A percentile compares a stretch with the other conserved stretches of the same genome.
These are phyloP conservation scores for Suhomyces xylopsoci DNA, from an alignment of 805 yeast species.

Conservation along the genomic window DNA sequence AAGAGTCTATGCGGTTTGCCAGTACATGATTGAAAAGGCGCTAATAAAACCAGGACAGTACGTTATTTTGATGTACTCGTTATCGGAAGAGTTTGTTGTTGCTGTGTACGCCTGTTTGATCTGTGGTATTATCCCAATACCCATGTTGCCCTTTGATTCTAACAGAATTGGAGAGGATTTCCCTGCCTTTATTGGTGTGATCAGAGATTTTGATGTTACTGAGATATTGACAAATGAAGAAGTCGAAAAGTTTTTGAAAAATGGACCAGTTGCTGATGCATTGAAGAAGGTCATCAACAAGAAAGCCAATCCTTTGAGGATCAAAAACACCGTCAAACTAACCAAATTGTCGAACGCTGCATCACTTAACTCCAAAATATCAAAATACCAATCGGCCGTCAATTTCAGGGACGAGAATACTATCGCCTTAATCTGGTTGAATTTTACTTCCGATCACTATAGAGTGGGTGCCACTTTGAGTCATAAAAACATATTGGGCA, in stretches of 20 bases:
- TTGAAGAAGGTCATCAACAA: slow-evolving; percentile 47
- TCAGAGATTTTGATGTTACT: slow-evolving; percentile 67
- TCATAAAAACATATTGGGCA: slow-evolving; percentile 64
- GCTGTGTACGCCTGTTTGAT: slow-evolving; percentile 84
- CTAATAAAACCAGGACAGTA: slow-evolving; percentile 63
- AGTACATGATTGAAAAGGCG: slow-evolving; percentile 65
- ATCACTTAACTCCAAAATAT: slow-evolving; percentile 41
- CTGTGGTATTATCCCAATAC: slow-evolving; percentile 76
- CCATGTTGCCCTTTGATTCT: slow-evolving; percentile 68
- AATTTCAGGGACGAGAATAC: slow-evolving; percentile 40
- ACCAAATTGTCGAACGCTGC: slow-evolving; percentile 39
- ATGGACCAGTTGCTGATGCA: slow-evolving; percentile 59
- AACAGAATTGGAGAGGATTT: slow-evolving; percentile 70
- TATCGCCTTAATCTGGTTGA: slow-evolving; percentile 61
- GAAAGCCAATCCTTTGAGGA: slow-evolving; percentile 43
- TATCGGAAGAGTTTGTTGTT: slow-evolving; percentile 81
- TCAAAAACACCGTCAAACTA: slow-evolving; percentile 66
- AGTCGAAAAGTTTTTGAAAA: slow-evolving; percentile 64
- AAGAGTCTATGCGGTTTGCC: slow-evolving; percentile 70
- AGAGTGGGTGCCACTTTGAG: slow-evolving; percentile 56
- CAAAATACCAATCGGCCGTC: slow-evolving; percentile 39
- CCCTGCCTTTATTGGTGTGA: slow-evolving; percentile 57
- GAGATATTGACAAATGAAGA: slow-evolving; percentile 78
- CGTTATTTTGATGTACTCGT: slow-evolving; percentile 78
- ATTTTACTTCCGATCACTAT: slow-evolving; percentile 69